These are phyloP conservation scores for Exophiala sideris DNA, from an alignment of 2,329 filamentous ascomycete genomes.

Conservation along the genomic window DNA sequence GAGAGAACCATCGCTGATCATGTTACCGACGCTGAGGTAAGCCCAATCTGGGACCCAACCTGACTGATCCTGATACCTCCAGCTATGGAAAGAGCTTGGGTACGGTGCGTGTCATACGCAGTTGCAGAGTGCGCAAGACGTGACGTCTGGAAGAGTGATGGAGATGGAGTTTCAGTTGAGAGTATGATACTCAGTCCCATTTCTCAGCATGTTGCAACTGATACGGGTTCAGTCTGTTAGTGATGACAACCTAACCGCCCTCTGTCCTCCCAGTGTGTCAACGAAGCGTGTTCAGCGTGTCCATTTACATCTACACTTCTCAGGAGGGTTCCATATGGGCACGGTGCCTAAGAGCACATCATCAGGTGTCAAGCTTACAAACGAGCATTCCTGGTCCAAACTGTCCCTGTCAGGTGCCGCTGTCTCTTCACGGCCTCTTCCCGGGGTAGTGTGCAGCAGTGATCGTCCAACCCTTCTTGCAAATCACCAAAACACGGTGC, in stretches of 20 bases:
- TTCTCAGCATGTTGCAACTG: background rate
- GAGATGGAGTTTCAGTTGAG: conserved; percentile 10
- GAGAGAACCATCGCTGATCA: conserved; percentile 6
- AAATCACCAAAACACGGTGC: no score
- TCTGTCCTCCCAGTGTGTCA: conserved; percentile 3
- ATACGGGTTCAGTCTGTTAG: conserved; percentile 5
- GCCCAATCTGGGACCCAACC: background rate
- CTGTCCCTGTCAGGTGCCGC: background rate
- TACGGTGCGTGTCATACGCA: conserved; percentile 11
- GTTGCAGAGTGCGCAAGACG: background rate
- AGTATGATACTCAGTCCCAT: conserved; percentile 3
- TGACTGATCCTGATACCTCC: conserved; percentile 2
- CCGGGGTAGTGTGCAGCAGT: no score
- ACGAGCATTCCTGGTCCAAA: background rate
- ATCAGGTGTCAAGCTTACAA: background rate
- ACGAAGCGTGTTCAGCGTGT: conserved; percentile 1
- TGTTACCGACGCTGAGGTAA: conserved; percentile 17
- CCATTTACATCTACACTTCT: conserved; percentile 2
- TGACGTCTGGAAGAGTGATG: background rate
- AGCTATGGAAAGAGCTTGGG: conserved; percentile 22
- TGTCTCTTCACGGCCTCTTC: no score
- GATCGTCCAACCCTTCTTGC: no score
- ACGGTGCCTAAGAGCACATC: background rate
- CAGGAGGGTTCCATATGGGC: background rate
- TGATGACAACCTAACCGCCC: conserved; percentile 3